Evolutionary conservation across 2,329 filamentous ascomycete genomes (phyloP), one percentile per base, ranked within the genome.

Genomic region (Ophiostoma australiae): DNA sequence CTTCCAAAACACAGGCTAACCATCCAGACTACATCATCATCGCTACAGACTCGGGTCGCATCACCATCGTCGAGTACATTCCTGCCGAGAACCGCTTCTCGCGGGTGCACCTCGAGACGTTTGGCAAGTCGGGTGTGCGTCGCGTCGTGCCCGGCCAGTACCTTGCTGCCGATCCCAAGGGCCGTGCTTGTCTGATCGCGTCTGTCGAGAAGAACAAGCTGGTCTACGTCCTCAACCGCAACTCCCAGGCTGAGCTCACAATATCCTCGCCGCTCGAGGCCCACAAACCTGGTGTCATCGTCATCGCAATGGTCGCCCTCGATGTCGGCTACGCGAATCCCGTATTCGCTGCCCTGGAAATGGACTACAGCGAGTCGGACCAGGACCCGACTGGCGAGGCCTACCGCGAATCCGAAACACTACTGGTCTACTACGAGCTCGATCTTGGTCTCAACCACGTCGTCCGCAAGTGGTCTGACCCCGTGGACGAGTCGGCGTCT

Each of bases 181-280:
- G 95, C 71, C 89, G 95, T 82, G 96, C 96, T 70, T 97, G 94
- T 78, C 86, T 99, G 78, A 92, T 98, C 73, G 93, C 95, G 11
- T 94, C 94, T 5, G 86, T 94, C 70, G 96, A 99, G 82, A 99
- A 99, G 86, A 99, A 98, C 83, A 99, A 99, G 83, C 90, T 99
- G 71, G 95, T 99, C 75, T 99, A 99, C 81, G 94, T 99, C 77
- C 85, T 99, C 75, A 98, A 98, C 80, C 90, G 96, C 75, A 97
- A 97, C 81, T 88, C 93, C 3, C 93, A 98, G 80, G 94, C 94
- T 23, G 92, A 97, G 80, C 88, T 99, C 76, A 96, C 94, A 58
- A 99, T 99, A 69, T 99, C 95, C 5, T 99, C 95, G 17, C 95
- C 95, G 0, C 86, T 99, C 23, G 96, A 99, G 81, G 96, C 95